Evolutionary conservation across 148 eudicot species (phyloP).

Genomic region (Pharnaceum exiguum): DNA sequence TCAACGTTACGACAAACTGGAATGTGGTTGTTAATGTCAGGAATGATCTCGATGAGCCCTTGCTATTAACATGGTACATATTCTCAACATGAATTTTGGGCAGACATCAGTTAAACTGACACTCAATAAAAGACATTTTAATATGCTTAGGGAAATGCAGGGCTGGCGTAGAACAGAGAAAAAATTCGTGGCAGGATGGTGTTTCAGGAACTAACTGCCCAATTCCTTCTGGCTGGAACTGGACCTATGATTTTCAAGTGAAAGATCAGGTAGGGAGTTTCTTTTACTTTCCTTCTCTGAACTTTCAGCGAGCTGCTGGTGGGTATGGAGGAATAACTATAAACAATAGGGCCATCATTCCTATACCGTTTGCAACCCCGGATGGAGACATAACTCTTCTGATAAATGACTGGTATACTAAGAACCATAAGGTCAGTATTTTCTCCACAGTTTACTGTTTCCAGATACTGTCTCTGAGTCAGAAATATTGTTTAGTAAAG

Average conservation of each 20-base stretch:
- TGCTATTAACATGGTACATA: constrained; percentile 90
- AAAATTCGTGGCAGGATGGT: constrained; percentile 97
- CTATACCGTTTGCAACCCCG: constrained; percentile 86
- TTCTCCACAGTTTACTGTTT: constrained; percentile 6
- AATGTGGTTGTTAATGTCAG: constrained; percentile 83
- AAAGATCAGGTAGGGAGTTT: constrained; percentile 99
- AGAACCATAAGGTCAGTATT: constrained; percentile 77
- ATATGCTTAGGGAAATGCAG: constrained; percentile 45
- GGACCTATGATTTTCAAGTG: constrained; percentile 96
- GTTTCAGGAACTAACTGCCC: constrained; percentile 94
- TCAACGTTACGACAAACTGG: constrained; percentile 95
- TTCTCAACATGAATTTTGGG: background rate
- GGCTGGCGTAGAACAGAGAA: constrained; percentile 91
- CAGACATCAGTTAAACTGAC: background rate
- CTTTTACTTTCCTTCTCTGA: constrained; percentile 92
- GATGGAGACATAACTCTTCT: constrained; percentile 92
- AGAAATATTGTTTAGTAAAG: background rate
- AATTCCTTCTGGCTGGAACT: constrained; percentile 97
- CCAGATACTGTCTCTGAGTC: constrained; percentile 15
- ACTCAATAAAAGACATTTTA: constrained; percentile 10
- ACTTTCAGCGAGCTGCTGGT: constrained; percentile 86
- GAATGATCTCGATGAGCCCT: constrained; percentile 83
- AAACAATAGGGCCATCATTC: constrained; percentile 76
- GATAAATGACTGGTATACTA: constrained; percentile 87
- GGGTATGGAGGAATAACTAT: constrained; percentile 92